Evolutionary conservation across 2,329 filamentous ascomycete genomes (phyloP), one percentile per base, ranked within the genome.

Genomic region (Dactylellina cionopaga): DNA sequence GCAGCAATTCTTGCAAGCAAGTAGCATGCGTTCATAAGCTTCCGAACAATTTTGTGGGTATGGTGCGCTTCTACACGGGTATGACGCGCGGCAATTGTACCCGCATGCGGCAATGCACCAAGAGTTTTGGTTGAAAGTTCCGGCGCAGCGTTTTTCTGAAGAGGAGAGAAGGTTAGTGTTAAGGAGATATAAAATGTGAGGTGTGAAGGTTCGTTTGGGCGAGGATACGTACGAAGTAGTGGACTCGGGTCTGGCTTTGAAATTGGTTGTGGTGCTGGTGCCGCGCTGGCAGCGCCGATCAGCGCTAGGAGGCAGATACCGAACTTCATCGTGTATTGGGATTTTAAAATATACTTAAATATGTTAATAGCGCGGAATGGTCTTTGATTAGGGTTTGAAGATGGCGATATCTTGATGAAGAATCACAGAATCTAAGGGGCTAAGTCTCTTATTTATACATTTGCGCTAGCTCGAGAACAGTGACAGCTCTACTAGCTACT

Each of bases 51-150:
- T 31, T 15, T 25, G 7, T 68, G 44, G 46, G 17, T 33, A 29
- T 9, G 43, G 56, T 22, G 5, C 10, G 65, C 44, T 56, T 27
- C 65, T 39, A 47, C 65, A 70, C 11, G 47, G 19, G 35, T n/a
- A 70, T 56, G n/a, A 24, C 1, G 44, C 65, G 29, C 65, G 65
- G 65, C 65, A 70, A 49, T 70, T 70, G 47, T 70, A 70, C 19
- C 65, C 65, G 41, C 65, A 70, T 27, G 65, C 46, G 41, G 2
- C 1, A 1, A 9, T 55, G 24, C 65, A 70, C 55, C 56, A 70
- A 25, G 25, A 9, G 55, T 56, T 33, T 10, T 55, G n/a, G 5
- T 25, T 13, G 49, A 39, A 41, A 19, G 39, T 22, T n/a, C 39
- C 56, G 24, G 27, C n/a, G 56, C 65, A 70, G 24, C 65, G 65